phyloP scores from a whole-genome alignment of 1,284 basidiomycete species.

The Boletus mariae region DNA sequence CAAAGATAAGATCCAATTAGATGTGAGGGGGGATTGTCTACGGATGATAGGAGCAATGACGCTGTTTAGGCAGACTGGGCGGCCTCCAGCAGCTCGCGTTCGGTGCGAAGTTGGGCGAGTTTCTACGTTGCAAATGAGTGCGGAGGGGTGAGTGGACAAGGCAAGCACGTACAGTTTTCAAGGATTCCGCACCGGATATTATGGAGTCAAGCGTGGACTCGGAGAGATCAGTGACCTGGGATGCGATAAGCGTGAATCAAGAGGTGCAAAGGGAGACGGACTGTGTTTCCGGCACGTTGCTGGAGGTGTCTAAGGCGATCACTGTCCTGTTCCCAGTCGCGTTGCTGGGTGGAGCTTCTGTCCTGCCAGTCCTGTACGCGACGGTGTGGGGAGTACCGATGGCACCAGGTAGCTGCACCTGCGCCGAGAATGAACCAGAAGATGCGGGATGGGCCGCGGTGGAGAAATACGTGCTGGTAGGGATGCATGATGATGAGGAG shows the following conservation, averaged over 20 bases:
- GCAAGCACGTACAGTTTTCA: conserved; percentile 53
- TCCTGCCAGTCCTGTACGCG: conserved; percentile 14
- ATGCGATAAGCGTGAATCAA: background rate
- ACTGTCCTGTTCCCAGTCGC: conserved; percentile 42
- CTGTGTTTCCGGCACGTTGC: conserved; percentile 53
- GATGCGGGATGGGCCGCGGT: conserved; percentile 49
- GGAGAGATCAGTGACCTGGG: conserved; percentile 60
- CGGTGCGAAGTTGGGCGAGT: conserved; percentile 54
- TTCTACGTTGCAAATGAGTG: conserved; percentile 41
- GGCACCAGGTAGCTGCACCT: conserved; percentile 47
- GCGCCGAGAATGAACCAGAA: conserved; percentile 69
- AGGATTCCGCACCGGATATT: conserved; percentile 48
- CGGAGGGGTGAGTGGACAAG: background rate
- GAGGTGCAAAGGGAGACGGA: conserved; percentile 32
- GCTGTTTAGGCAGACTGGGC: conserved; percentile 26
- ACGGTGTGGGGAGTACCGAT: conserved; percentile 20
- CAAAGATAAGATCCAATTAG: conserved; percentile 26
- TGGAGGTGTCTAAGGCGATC: conserved; percentile 44
- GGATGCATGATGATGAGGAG: conserved; percentile 33
- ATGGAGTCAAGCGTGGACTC: conserved; percentile 66
- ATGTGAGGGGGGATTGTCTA: conserved; percentile 20
- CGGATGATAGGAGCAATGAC: conserved; percentile 14
- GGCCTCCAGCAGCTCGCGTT: conserved; percentile 45
- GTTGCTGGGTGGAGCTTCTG: conserved; percentile 25
- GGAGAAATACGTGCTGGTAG: conserved; percentile 31